phyloP scores from a whole-genome alignment of 2,329 filamentous ascomycete species.

The Aspergillus pseudoglaucus region DNA sequence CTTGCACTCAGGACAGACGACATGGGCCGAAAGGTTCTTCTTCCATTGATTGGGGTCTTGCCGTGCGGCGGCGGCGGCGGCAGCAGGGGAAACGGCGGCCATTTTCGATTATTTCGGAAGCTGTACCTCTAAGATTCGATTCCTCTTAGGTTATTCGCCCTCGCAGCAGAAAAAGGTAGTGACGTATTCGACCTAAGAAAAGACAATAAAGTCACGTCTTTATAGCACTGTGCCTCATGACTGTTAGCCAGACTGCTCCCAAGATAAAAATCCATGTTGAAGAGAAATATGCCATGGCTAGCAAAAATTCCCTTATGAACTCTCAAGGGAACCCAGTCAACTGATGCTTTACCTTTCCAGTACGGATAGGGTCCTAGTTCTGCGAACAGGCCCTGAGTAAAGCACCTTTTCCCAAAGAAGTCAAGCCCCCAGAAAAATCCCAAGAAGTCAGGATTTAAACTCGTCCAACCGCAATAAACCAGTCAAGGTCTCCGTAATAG shows the following conservation, averaged over 20 bases:
- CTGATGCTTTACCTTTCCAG: conserved; percentile 34
- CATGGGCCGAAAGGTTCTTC: conserved; percentile 77
- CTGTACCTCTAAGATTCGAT: not conserved
- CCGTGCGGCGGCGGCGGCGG: conserved; percentile 31
- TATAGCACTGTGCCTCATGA: conserved; percentile 24
- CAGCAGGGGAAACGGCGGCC: conserved; percentile 27
- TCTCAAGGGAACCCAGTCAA: conserved; percentile 18
- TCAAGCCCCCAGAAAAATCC: conserved; percentile 9
- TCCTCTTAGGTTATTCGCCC: not conserved
- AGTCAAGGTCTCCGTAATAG: conserved; percentile 35
- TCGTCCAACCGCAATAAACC: conserved; percentile 34
- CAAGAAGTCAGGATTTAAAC: conserved; percentile 22
- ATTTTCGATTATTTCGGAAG: conserved; percentile 17
- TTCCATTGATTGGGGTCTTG: conserved; percentile 52
- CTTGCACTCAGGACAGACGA: conserved; percentile 86
- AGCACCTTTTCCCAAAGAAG: conserved; percentile 1
- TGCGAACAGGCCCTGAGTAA: conserved; percentile 14
- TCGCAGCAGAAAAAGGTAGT: conserved; percentile 12
- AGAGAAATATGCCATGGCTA: not conserved
- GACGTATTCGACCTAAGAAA: conserved; percentile 13
- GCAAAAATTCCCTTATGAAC: conserved; percentile 9
- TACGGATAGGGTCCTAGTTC: conserved; percentile 8
- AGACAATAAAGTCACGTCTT: conserved; percentile 14
- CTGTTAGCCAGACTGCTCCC: conserved; percentile 25
- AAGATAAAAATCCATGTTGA: conserved; percentile 8